A percentile compares a stretch with the other conserved stretches of the same genome.
Evolutionary conservation across 495 filamentous ascomycete species (phyloP).

Genomic region (Beverwykella pulmonaria): DNA sequence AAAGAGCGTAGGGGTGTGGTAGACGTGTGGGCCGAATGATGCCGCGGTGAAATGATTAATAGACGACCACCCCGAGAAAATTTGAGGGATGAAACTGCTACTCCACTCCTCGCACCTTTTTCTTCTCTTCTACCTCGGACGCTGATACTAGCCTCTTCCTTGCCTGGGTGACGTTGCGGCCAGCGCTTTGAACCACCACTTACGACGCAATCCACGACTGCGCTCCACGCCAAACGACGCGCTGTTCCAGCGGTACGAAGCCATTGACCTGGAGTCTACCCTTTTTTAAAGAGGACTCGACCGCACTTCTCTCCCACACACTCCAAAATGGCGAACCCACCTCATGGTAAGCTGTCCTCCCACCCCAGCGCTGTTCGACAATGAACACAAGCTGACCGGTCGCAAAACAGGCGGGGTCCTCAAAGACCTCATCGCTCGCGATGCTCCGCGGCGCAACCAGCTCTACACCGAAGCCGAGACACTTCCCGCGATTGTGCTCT

Average conservation of each 20-base stretch:
- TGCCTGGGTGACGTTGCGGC: constrained; percentile 16
- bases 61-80: constrained; percentile 6
- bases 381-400: constrained; percentile 12
- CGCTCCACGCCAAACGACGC: constrained; percentile 5
- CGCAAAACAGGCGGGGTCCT: constrained; percentile 69
- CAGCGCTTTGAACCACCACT: constrained; percentile 10
- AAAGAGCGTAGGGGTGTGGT: constrained; percentile 1
- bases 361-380: background rate
- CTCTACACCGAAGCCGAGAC: constrained; percentile 82
- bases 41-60: constrained; percentile 9
- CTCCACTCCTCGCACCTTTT: background rate
- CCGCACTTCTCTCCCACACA: background rate
- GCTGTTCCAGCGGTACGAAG: background rate
- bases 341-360: constrained; percentile 61
- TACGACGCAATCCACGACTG: constrained; percentile 1
- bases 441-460: constrained; percentile 73
- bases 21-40: background rate
- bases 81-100: background rate
- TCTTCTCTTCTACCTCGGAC: background rate
- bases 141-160: background rate
- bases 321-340: constrained; percentile 69
- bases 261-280: constrained; percentile 12
- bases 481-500: constrained; percentile 80
- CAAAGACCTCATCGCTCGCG: constrained; percentile 93
- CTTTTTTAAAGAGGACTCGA: background rate